phyloP scores from a whole-genome alignment of 2,329 filamentous ascomycete species.

The Septoria petroselini region DNA sequence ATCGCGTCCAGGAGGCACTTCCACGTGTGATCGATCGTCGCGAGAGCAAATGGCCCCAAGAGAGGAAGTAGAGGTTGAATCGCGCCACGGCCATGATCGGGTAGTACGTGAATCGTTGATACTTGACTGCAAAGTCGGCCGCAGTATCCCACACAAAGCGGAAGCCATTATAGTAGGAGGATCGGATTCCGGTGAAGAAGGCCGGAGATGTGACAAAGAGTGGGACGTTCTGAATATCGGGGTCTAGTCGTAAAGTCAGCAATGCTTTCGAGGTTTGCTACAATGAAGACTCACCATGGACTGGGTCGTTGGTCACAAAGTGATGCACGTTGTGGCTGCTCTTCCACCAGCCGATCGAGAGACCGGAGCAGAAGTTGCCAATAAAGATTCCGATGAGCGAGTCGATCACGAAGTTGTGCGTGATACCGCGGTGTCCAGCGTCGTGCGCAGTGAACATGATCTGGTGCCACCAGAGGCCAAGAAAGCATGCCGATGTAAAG shows the following conservation, averaged over 20 bases:
- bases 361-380: constrained; percentile 63
- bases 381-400: constrained; percentile 61
- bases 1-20: constrained; percentile 2
- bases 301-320: constrained; percentile 61
- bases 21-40: not conserved
- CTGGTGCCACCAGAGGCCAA: constrained; percentile 66
- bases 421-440: constrained; percentile 62
- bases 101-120: not conserved
- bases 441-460: constrained; percentile 68
- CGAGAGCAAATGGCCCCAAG: not conserved
- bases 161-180: constrained; percentile 2
- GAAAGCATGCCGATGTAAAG: constrained; percentile 54
- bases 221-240: constrained; percentile 62
- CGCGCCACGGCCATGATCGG: constrained; percentile 1
- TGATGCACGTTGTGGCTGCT: constrained; percentile 67
- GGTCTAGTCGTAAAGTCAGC: no score
- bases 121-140: not conserved
- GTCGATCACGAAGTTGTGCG: constrained; percentile 57
- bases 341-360: constrained; percentile 69
- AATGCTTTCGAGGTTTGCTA: no score
- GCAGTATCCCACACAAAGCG: not conserved
- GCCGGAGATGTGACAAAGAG: constrained; percentile 79
- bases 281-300: no score
- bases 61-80: constrained; percentile 3
- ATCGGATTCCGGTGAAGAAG: not conserved